Evolutionary conservation across 257 asterid genomes (phyloP).

Genomic region (Euphrasia confusa): DNA sequence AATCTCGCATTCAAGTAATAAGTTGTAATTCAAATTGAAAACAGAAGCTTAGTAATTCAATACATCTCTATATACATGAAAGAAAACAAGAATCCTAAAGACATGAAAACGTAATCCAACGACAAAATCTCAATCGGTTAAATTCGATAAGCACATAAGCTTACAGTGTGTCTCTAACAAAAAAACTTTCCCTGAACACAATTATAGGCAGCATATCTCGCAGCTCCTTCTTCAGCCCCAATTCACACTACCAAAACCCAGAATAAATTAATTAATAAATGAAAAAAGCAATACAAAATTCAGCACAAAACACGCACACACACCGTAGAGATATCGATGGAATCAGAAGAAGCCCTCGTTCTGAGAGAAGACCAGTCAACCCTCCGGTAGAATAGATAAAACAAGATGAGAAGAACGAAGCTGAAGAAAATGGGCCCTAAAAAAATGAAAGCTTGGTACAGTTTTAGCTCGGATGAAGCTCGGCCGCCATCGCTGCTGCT

Average conservation of each 20-base stretch:
- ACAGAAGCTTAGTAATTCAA: no score
- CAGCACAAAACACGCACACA: neutral
- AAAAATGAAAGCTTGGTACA: constrained; percentile 74
- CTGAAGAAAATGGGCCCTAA: constrained; percentile 69
- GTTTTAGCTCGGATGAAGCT: constrained; percentile 49
- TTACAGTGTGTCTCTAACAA: constrained; percentile 67
- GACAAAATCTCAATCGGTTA: no score
- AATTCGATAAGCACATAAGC: no score
- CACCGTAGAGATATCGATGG: constrained; percentile 48
- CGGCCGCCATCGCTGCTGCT: neutral
- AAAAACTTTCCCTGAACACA: constrained; percentile 65
- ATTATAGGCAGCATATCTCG: constrained; percentile 82
- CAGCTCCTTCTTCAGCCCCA: constrained; percentile 77
- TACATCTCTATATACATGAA: neutral
- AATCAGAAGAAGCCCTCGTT: constrained; percentile 37
- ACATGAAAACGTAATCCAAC: no score
- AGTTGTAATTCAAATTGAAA: no score
- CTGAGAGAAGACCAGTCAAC: constrained; percentile 67
- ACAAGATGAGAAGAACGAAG: constrained; percentile 52
- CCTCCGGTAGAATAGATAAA: constrained; percentile 58
- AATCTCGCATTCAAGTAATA: no score
- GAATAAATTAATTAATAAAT: neutral
- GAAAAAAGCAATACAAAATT: neutral
- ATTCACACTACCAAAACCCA: constrained; percentile 49
- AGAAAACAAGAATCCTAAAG: neutral